These are phyloP conservation scores for Trichocomaceae sp. DNA, from an alignment of 2,329 filamentous ascomycete genomes.

Conservation along the genomic window DNA sequence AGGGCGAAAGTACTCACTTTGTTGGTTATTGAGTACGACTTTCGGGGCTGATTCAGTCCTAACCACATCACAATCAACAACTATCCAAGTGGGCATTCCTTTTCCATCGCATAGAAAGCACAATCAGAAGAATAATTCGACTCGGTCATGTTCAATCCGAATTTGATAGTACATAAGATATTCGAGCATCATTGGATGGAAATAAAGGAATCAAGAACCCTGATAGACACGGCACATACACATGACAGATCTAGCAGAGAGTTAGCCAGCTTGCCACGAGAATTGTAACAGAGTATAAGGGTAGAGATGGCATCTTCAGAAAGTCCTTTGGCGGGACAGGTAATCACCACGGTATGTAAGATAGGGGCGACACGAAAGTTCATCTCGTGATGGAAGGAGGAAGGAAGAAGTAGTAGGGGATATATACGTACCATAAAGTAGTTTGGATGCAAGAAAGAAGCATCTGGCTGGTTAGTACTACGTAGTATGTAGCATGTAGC, in stretches of 20 bases:
- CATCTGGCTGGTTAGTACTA: too few species aligned
- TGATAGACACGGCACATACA: neutral
- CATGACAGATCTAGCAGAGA: neutral
- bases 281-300: conserved; percentile 5
- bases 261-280: conserved; percentile 21
- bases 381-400: conserved; percentile 41
- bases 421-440: neutral
- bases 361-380: conserved; percentile 59
- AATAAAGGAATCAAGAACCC: neutral
- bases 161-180: conserved; percentile 45
- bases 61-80: neutral
- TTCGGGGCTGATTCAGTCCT: too few species aligned
- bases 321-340: conserved; percentile 58
- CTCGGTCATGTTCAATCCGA: conserved; percentile 37
- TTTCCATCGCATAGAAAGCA: neutral
- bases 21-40: too few species aligned
- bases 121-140: conserved; percentile 10
- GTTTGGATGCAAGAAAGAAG: too few species aligned
- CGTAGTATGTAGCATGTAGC: too few species aligned
- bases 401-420: neutral
- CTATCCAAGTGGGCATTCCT: neutral
- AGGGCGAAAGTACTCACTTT: neutral
- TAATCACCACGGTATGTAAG: conserved; percentile 55
- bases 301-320: conserved; percentile 35
- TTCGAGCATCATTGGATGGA: conserved; percentile 35